These are phyloP conservation scores for Lolium multiflorum DNA, from an alignment of 176 grass and related monocot genomes.

Conservation along the genomic window DNA sequence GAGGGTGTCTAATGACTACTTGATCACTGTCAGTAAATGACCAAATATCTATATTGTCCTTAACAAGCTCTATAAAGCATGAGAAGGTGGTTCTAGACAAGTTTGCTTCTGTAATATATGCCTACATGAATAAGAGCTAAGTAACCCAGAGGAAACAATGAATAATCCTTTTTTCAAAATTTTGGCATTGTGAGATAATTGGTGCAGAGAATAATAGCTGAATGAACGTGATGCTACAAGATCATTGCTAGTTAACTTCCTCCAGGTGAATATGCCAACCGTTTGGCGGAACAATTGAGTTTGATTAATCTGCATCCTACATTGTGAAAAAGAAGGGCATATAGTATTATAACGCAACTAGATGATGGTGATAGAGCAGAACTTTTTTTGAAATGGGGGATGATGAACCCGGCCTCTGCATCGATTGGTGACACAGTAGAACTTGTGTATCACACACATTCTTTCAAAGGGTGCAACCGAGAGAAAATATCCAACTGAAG, in stretches of 20 bases:
- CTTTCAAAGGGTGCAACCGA: not conserved
- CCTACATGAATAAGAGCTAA: not conserved
- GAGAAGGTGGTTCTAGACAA: not conserved
- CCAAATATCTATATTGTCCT: not conserved
- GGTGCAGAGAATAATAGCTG: not conserved
- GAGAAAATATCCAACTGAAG: not conserved
- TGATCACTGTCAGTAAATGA: not conserved
- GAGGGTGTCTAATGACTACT: not conserved
- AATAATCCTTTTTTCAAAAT: not conserved
- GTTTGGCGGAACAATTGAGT: not conserved
- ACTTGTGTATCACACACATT: not conserved
- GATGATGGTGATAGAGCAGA: conserved; percentile 9
- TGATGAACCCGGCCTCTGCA: too few species aligned
- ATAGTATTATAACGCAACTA: not conserved
- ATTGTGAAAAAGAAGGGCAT: not conserved
- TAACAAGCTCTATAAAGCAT: not conserved
- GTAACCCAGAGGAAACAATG: not conserved
- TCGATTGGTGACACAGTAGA: not conserved
- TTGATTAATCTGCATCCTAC: not conserved
- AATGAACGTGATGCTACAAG: not conserved
- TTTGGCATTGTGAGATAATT: not conserved
- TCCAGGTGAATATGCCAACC: too few species aligned
- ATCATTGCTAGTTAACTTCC: not conserved
- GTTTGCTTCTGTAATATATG: not conserved
- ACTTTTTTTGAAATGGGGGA: too few species aligned